Conservation (phyloP, 805 yeast genomes). For the Zygoascus bituminiphila region DNA sequence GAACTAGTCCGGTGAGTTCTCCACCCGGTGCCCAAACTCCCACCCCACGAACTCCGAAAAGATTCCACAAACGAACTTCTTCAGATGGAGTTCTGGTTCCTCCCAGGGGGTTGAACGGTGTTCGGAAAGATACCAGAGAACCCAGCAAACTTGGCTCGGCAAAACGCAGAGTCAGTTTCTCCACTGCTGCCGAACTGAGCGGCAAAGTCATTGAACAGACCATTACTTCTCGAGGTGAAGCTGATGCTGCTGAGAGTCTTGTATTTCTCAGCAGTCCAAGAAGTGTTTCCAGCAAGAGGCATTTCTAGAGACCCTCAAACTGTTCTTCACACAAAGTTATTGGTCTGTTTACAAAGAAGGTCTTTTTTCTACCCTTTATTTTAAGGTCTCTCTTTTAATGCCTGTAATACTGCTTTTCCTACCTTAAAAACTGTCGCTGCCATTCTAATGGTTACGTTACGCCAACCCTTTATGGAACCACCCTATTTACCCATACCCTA, state of each 20-base stretch:
- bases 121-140: neutral
- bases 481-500: too few relatives aligned
- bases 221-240: slow-evolving; percentile 6
- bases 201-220: neutral
- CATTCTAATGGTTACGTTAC: too few relatives aligned
- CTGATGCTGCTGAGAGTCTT: slow-evolving; percentile 14
- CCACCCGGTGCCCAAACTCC: neutral
- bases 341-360: too few relatives aligned
- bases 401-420: too few relatives aligned
- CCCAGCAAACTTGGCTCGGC: slow-evolving; percentile 4
- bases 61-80: neutral
- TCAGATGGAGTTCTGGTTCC: slow-evolving; percentile 1
- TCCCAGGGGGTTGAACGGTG: slow-evolving; percentile 1
- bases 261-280: slow-evolving; percentile 15
- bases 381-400: too few relatives aligned
- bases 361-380: too few relatives aligned
- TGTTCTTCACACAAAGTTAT: too few relatives aligned
- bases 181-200: neutral
- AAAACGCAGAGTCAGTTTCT: neutral
- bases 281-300: neutral
- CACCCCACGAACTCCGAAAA: neutral
- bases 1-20: neutral
- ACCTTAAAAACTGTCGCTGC: too few relatives aligned
- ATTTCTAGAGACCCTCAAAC: neutral
- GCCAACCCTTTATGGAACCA: too few relatives aligned